Evolutionary conservation across 139 green algal genomes (phyloP).

Genomic region (Chlorella sp.): DNA sequence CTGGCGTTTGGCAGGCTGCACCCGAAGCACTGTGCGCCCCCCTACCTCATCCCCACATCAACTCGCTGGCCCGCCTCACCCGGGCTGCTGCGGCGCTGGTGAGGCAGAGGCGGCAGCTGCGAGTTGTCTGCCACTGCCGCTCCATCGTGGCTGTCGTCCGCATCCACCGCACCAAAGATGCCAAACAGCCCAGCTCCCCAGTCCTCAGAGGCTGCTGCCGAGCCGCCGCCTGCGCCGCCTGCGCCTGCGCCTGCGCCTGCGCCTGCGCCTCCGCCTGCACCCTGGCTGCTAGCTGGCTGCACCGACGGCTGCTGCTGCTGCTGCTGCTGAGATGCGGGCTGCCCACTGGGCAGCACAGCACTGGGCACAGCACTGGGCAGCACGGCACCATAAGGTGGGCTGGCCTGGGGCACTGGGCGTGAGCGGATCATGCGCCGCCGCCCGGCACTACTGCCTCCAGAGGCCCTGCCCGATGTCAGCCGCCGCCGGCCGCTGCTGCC

Average conservation of each 20-base stretch:
- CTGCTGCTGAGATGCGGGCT: not conserved
- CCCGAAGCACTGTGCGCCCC: too few species aligned
- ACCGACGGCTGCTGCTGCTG: not conserved
- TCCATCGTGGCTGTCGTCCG: not conserved
- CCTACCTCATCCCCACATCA: not conserved
- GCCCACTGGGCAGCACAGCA: too few species aligned
- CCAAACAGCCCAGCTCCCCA: conserved; percentile 2
- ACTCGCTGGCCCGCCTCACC: not conserved
- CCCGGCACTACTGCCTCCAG: not conserved
- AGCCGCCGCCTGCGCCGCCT: not conserved
- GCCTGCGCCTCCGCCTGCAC: not conserved
- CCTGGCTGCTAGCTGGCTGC: not conserved
- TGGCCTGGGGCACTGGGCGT: not conserved
- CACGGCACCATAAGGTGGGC: too few species aligned
- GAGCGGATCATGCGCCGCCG: not conserved
- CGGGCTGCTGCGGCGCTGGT: not conserved
- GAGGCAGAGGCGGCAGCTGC: not conserved
- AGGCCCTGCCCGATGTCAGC: not conserved
- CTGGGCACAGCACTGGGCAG: too few species aligned
- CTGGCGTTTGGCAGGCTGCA: too few species aligned
- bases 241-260: not conserved
- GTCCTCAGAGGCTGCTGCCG: not conserved
- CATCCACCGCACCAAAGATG: not conserved
- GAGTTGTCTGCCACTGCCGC: not conserved
- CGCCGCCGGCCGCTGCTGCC: not conserved